Evolutionary conservation across 2,329 filamentous ascomycete genomes (phyloP), one percentile per base, ranked within the genome.

Genomic region (Rosellinia necatrix): DNA sequence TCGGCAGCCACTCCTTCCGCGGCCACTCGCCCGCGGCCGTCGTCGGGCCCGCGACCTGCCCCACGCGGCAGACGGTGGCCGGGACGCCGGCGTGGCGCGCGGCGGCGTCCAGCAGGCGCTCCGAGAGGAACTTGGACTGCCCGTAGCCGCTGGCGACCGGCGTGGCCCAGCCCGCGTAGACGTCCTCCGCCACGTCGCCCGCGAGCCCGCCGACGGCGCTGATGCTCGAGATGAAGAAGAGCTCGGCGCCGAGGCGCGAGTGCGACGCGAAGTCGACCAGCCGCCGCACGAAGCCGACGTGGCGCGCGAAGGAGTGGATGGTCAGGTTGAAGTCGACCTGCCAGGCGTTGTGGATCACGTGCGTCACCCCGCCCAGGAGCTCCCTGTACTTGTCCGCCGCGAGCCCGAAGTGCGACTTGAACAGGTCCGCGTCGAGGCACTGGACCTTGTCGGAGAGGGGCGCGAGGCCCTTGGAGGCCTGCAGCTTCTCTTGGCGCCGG

Each of bases 1-100:
- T 65, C 12, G 65, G 62, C n/a, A 66, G 19, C 65, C 64, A 67
- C 24, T 67, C 65, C 24, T 54, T 56, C 40, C 53, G 52, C 9
- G 55, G 35, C 65, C 64, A 66, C 12, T 59, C 41, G 1, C 63
- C 63, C 8, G 48, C 46, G 4, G 24, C 13, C 4, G 58, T 27
- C 7, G 52, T 60, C 8, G 64, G 60, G 3, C 65, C 63, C 2
- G 64, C 58, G 21, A 67, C 35, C 32, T 67, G 65, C 2, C 63
- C 64, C 1, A 67, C 56, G 12, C 62, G 63, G 41, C 54, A 62
- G 25, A 64, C 34, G 15, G 49, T 17, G 5, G 55, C 10, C 2
- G 60, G 46, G 30, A 66, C 38, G 6, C 40, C 42, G 3, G 59
- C 59, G 10, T 63, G 58, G 12, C 49, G 40, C 2, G 59, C 56